Base-by-base conservation (phyloP, 192 early-diverging fungal species). In the Backusella liffmaniae region DNA sequence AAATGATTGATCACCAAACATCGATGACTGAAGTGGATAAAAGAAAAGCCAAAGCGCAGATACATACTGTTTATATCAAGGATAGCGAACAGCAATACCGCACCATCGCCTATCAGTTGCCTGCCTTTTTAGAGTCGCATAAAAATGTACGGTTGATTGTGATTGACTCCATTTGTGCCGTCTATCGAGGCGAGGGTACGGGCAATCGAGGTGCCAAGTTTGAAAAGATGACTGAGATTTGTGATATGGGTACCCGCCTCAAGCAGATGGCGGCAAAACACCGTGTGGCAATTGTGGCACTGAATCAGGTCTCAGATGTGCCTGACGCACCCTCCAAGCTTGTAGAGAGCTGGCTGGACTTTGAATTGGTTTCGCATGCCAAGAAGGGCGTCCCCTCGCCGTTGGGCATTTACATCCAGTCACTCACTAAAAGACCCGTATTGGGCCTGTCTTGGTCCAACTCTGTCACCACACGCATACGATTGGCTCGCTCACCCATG, bases 161-260 rank as follows among this genome's bases (percentile, higher is more conserved):
- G 8, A 87, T 98, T 39, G 97, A 98, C 79, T 95, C 95, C 0
- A 92, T 98, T 26, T 88, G 94, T 5, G 91, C 93, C 9, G 90
- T 91, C 44, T 90, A 95, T 80, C 86, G 93, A 18, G 86, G 80
- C 35, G 88, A 84, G 21, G 85, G 86, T 18, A 65, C 70, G 69
- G 30, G 69, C 36, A 53, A 79, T 72, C 66, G 65, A 53, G 53
- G 23, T 21, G 62, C 66, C 2, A 53, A 62, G 6, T 73, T 82
- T 30, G 71, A 87, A 42, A 83, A 90, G 10, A 81, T 88, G 29
- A 69, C 80, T 1, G 75, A 85, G 18, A 76, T 96, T 1, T 85
- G 90, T 42, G 85, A 89, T 73, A 70, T 96, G 30, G 91, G 90
- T 0, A 79, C 77, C 0, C 81, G 81, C 35, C 77, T 97, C 10